Evolutionary conservation across 148 eudicot species (phyloP), one percentile per base, ranked within the genome.

Genomic region (Dianthus caryophyllus): DNA sequence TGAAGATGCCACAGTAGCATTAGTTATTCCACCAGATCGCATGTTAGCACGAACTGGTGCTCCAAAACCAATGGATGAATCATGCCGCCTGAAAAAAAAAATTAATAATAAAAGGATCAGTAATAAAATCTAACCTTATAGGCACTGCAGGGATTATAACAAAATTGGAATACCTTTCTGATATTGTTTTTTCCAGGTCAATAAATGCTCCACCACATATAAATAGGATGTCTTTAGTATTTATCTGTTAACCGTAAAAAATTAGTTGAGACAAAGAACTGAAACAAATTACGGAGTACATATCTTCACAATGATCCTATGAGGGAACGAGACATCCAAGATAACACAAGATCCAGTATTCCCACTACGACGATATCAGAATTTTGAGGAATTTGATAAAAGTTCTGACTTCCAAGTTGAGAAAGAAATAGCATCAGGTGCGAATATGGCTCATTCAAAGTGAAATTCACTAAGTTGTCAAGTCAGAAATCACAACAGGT

Each of bases 131-230:
- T 17, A 51, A 15, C 22, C 50, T 25, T 56, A 24, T 30, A 53
- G 49, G 22, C n/a, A 15, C 14, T 50, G 67, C 54, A 38, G 6
- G 27, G 16, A 50, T 17, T 66, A 51, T 6, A 27, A 20, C 74
- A 58, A 56, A 69, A 0, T 21, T 47, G 36, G 50, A 25, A 30
- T 31, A 88, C 99, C 99, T 95, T 80, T 95, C 99, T 26, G 99
- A 95, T 71, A 95, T 90, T 36, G 99, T 95, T 75, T 90, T 95
- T 73, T 95, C 99, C 86, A 95, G 80, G 83, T 95, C 89, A 39
- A 95, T 80, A 69, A 95, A 95, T 68, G 99, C 99, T 65, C 99
- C 99, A 17, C 99, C 99, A 70, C 99, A 95, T 44, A 95, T 95
- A 75, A 95, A 95, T 66, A 95, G 87, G 70, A 95, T 95, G 57